A percentile compares a stretch with the other conserved stretches of the same genome.
phyloP scores from a whole-genome alignment of 2,329 filamentous ascomycete genomes.

The Sordariomycetes sp. region DNA sequence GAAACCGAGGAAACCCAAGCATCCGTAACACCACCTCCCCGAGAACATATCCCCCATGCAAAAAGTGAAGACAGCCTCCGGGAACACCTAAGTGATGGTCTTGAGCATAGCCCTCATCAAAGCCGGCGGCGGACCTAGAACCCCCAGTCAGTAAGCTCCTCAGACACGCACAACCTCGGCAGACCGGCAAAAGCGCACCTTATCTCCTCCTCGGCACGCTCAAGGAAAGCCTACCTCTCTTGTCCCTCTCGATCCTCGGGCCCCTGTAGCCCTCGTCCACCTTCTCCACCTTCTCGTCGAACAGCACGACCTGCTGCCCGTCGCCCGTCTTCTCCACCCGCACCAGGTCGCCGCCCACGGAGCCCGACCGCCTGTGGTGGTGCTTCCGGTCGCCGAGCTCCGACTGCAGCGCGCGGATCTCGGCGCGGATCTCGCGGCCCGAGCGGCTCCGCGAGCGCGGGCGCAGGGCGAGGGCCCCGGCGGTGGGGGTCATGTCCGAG shows the following conservation, averaged over 20 bases:
- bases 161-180: constrained; percentile 2
- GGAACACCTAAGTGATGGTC: constrained; percentile 5
- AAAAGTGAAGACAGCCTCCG: constrained; percentile 8
- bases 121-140: constrained; percentile 3
- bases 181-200: constrained; percentile 28
- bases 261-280: constrained; percentile 43
- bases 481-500: background rate
- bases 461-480: constrained; percentile 27
- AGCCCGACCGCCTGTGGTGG: constrained; percentile 23
- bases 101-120: constrained; percentile 2
- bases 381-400: constrained; percentile 30
- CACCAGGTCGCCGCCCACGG: constrained; percentile 35
- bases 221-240: constrained; percentile 91
- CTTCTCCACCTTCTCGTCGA: constrained; percentile 47
- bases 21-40: background rate
- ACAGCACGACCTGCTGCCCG: constrained; percentile 49
- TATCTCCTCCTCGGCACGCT: constrained; percentile 63
- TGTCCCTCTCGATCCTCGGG: constrained; percentile 73
- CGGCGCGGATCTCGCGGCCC: constrained; percentile 58
- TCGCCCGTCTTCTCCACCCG: constrained; percentile 46
- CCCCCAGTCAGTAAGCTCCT: background rate
- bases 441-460: constrained; percentile 29
- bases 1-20: background rate
- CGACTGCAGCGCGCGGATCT: constrained; percentile 61
- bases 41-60: background rate